Conservation (phyloP, 345 rosid genomes). For the Turritis glabra region DNA sequence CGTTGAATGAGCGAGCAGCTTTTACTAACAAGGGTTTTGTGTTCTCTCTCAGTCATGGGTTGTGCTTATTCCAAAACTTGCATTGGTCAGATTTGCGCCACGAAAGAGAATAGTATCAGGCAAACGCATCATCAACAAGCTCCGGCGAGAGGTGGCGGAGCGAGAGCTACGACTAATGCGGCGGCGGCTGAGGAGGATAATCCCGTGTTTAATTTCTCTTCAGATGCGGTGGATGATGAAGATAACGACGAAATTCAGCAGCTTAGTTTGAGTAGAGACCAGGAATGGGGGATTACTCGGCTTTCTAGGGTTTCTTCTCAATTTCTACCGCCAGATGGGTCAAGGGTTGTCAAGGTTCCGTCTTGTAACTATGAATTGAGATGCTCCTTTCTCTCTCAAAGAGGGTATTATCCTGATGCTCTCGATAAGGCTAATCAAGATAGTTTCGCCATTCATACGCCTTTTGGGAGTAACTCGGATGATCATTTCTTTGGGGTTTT, state of each 20-base stretch:
- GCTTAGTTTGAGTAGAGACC: conserved; percentile 44
- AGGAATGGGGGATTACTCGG: conserved; percentile 71
- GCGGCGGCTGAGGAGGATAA: conserved; percentile 36
- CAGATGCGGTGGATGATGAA: conserved; percentile 52
- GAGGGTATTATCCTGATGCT: conserved; percentile 98
- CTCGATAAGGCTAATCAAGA: conserved; percentile 96
- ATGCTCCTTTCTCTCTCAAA: conserved; percentile 79
- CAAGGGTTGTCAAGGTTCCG: conserved; percentile 62
- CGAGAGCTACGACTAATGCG: background rate
- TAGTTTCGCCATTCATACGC: conserved; percentile 92
- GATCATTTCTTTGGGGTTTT: conserved; percentile 96
- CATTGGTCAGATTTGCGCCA: conserved; percentile 84
- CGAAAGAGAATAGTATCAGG: conserved; percentile 56
- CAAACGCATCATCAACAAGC: conserved; percentile 24
- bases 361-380: conserved; percentile 61
- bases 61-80: conserved; percentile 94
- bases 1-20: conserved; percentile 28
- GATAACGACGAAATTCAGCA: conserved; percentile 54
- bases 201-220: conserved; percentile 59
- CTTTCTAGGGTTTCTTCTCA: conserved; percentile 94
- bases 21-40: conserved; percentile 10
- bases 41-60: conserved; percentile 62
- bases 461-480: conserved; percentile 64
- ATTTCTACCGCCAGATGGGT: conserved; percentile 89
- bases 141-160: conserved; percentile 11